Evolutionary conservation across 1,284 basidiomycete species (phyloP).

Genomic region (Meira miltonrushii): DNA sequence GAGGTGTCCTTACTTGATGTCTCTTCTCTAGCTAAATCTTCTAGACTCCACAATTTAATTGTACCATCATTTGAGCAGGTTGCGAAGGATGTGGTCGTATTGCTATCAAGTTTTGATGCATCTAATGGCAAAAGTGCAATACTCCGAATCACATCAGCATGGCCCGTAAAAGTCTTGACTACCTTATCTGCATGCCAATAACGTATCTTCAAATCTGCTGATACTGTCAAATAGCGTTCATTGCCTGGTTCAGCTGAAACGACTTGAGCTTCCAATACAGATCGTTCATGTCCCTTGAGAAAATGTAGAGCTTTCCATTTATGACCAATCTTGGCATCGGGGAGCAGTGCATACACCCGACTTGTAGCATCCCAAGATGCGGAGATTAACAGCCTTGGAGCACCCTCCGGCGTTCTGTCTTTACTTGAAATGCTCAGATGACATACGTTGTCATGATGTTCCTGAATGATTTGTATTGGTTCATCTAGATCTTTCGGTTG

Average conservation of each 20-base stretch:
- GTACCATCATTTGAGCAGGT: slow-evolving; percentile 6
- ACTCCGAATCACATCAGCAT: slow-evolving; percentile 30
- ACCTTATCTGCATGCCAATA: slow-evolving; percentile 29
- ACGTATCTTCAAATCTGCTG: slow-evolving; percentile 32
- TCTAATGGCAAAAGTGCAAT: slow-evolving; percentile 15
- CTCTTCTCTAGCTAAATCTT: background rate
- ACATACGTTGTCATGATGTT: slow-evolving; percentile 32
- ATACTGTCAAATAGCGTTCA: slow-evolving; percentile 27
- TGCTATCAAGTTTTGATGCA: too few relatives aligned
- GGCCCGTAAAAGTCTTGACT: slow-evolving; percentile 23
- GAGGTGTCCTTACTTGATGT: background rate
- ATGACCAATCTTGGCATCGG: slow-evolving; percentile 2
- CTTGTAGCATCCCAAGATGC: slow-evolving; percentile 33
- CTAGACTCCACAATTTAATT: background rate
- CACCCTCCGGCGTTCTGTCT: background rate
- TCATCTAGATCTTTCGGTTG: slow-evolving; percentile 16
- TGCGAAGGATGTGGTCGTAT: too few relatives aligned
- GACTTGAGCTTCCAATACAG: slow-evolving; percentile 32
- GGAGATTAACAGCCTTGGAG: slow-evolving; percentile 20
- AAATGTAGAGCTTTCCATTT: slow-evolving; percentile 18
- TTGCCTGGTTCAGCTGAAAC: slow-evolving; percentile 11
- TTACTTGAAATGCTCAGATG: slow-evolving; percentile 10
- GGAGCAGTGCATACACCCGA: slow-evolving; percentile 12
- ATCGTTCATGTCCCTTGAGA: slow-evolving; percentile 27
- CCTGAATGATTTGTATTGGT: slow-evolving; percentile 15